Evolutionary conservation across 306 rosid genomes (phyloP), one percentile per base, ranked within the genome.

Genomic region (Astragalus membranaceus): DNA sequence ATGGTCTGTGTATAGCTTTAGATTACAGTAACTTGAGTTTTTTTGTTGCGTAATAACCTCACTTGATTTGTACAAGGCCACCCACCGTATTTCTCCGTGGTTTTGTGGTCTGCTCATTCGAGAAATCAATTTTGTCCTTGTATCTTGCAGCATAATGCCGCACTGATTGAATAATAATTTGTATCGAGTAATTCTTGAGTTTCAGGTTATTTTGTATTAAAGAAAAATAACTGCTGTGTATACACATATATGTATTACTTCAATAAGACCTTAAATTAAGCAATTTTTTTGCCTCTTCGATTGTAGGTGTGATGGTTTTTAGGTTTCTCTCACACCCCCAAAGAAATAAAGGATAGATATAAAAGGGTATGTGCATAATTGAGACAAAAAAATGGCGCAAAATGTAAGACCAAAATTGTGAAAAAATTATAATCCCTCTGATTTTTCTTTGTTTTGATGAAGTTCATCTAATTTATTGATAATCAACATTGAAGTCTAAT

Each of bases 41-140:
- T 57, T 75, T 79, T 53, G 76, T 69, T 37, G 62, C 63, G 29
- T 46, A 75, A 57, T 46, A 75, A 57, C 58, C 59, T 59, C 78
- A 50, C 67, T 47, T 66, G 23, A 68, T 57, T 63, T 41, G 54
- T 61, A 32, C 64, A 64, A 50, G 76, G 61, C 41, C 78, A 30
- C 60, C 41, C 78, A 30, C 60, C 7, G 11, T 47, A 56, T 64
- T 74, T 63, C 53, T 54, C 73, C 48, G 56, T 62, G 53, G 49
- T 56, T 13, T 41, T 74, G 72, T 47, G 35, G 52, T 48, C 79
- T 48, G 63, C 75, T 82, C 86, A 5, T 72, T 39, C 6, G 76
- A 72, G 84, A 72, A 79, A 79, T 72, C 84, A 79, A 75, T 83
- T 83, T 83, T 83, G 84, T 41, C 62, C 0, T 12, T 26, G 66